phyloP scores from a whole-genome alignment of 2,329 filamentous ascomycete species.

The Fusarium algeriense region DNA sequence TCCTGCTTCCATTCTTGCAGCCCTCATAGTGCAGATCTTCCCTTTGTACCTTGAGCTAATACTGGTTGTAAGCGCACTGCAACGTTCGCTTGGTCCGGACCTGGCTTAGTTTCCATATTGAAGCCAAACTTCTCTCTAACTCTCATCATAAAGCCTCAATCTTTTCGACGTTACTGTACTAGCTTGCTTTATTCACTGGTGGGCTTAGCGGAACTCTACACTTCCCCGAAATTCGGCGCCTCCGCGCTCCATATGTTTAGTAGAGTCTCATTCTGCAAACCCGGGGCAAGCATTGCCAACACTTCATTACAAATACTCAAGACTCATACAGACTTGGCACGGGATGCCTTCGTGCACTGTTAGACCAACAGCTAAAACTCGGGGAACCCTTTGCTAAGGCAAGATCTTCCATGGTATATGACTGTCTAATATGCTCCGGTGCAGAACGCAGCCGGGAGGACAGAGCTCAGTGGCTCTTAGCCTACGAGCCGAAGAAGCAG shows the following conservation, averaged over 20 bases:
- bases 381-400: no score
- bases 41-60: constrained; percentile 22
- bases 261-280: constrained; percentile 1
- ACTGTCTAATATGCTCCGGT: background rate
- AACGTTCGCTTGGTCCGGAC: constrained; percentile 8
- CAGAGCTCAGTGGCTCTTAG: constrained; percentile 6
- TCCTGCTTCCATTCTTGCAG: background rate
- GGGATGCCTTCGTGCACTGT: background rate
- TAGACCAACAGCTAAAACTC: no score
- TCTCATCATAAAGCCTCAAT: background rate
- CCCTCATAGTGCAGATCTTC: constrained; percentile 5
- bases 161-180: background rate
- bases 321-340: background rate
- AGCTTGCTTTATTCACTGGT: background rate
- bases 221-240: constrained; percentile 33
- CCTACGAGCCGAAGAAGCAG: constrained; percentile 6
- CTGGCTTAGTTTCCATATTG: background rate
- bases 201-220: background rate
- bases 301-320: constrained; percentile 27
- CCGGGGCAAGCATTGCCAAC: background rate
- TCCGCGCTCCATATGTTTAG: constrained; percentile 14
- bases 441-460: background rate
- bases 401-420: no score
- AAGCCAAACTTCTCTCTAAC: background rate
- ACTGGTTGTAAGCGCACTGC: background rate